These are phyloP conservation scores for Cladosporium sp. DNA, from an alignment of 2,329 filamentous ascomycete species.

Conservation along the genomic window DNA sequence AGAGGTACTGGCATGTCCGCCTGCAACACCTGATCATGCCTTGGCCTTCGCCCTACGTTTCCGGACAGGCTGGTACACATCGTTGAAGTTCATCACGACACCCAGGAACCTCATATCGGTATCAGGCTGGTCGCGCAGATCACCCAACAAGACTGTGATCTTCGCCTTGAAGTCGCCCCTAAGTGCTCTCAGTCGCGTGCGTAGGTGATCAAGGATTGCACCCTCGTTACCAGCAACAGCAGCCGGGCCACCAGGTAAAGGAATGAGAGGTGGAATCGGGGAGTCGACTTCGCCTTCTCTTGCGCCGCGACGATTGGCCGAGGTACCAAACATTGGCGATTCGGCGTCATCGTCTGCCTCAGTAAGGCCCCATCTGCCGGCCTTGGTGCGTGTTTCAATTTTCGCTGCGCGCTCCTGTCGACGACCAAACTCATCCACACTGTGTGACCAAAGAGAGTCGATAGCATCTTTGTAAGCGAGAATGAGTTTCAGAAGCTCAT, in stretches of 20 bases:
- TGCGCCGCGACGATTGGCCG: slow-evolving; percentile 29
- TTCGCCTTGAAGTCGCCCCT: slow-evolving; percentile 73
- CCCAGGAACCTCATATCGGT: slow-evolving; percentile 94
- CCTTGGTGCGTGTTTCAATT: slow-evolving; percentile 65
- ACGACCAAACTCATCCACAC: slow-evolving; percentile 87
- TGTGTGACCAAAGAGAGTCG: slow-evolving; percentile 91
- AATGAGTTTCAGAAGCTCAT: slow-evolving; percentile 92
- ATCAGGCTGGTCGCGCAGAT: slow-evolving; percentile 89
- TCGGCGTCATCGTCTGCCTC: slow-evolving; percentile 52
- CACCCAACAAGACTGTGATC: slow-evolving; percentile 80
- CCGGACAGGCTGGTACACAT: slow-evolving; percentile 80
- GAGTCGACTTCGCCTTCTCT: slow-evolving; percentile 33
- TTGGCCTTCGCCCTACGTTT: slow-evolving; percentile 49
- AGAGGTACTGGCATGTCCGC: background rate
- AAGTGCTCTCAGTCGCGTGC: slow-evolving; percentile 70
- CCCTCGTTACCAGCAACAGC: slow-evolving; percentile 46
- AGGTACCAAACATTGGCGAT: slow-evolving; percentile 15
- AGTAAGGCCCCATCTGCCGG: slow-evolving; percentile 63
- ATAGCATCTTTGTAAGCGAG: slow-evolving; percentile 89
- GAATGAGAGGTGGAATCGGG: slow-evolving; percentile 44
- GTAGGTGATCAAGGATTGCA: slow-evolving; percentile 71
- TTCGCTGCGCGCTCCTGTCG: slow-evolving; percentile 82
- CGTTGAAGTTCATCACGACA: slow-evolving; percentile 99
- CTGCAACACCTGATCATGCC: background rate
- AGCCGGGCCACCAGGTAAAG: slow-evolving; percentile 33